Conservation (phyloP, 805 yeast genomes). For the Komagataella kurtzmanii region DNA sequence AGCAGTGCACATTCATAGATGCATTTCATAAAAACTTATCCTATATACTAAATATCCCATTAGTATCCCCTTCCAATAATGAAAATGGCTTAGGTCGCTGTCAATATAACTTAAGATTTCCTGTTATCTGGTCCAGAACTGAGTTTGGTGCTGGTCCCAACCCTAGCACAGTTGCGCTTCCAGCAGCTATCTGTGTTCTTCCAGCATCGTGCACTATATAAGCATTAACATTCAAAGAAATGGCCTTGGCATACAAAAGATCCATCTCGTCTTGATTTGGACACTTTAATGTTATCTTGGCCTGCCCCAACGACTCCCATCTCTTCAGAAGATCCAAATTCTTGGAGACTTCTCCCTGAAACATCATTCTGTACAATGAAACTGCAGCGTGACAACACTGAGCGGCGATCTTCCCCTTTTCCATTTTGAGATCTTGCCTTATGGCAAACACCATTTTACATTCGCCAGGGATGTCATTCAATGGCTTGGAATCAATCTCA, state of each 20-base stretch:
- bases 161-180: conserved; percentile 93
- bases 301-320: conserved; percentile 85
- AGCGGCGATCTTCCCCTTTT: conserved; percentile 93
- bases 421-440: conserved; percentile 82
- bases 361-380: conserved; percentile 66
- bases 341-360: conserved; percentile 35
- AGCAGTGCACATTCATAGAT: neutral
- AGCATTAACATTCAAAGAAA: conserved; percentile 65
- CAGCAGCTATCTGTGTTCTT: conserved; percentile 91
- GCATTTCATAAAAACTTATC: neutral
- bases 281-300: conserved; percentile 79
- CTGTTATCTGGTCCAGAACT: conserved; percentile 71
- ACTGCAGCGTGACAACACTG: conserved; percentile 98
- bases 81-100: neutral
- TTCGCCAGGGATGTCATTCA: conserved; percentile 65
- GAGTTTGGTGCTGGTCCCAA: conserved; percentile 91
- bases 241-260: conserved; percentile 65
- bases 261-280: conserved; percentile 62
- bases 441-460: conserved; percentile 80
- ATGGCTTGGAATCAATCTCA: conserved; percentile 43
- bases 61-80: neutral
- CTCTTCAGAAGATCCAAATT: conserved; percentile 52
- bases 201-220: conserved; percentile 92
- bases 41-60: neutral
- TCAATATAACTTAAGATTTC: conserved; percentile 61